Base-by-base conservation (phyloP, 495 filamentous ascomycete species). In the Hyaloscypha variabilis region DNA sequence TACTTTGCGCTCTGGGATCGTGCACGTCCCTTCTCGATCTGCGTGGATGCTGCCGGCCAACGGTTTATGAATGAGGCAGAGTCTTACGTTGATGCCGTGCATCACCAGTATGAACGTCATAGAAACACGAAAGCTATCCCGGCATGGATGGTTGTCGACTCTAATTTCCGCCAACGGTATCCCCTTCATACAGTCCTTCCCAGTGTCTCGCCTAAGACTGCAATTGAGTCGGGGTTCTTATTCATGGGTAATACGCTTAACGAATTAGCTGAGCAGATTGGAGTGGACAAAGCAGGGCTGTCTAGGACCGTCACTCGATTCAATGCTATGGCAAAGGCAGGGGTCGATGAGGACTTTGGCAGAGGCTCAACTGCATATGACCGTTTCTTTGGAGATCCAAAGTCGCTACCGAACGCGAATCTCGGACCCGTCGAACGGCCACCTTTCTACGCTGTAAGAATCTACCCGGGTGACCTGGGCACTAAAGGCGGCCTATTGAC, bases 181-280 rank as follows among this genome's bases (percentile, higher is more conserved):
- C 23, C 58, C 1, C 29, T 71, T 4, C 36, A 52, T 3, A 14
- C 6, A 4, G 28, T 63, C 46, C 26, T 65, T 21, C 67, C 71
- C 28, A 36, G 64, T 5, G 50, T 31, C 24, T 30, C 14, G 10
- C 67, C 66, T 2, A 19, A 62, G 8, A 8, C n/a, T 5, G 62
- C 8, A 3, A 3, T 68, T 2, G 17, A 49, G 8, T 46, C 34
- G 23, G 53, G 28, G 3, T 52, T 69, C 36, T 73, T 80, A 1
- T n/a, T 55, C 3, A 74, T 77, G 65, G 80, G 73, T 25, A 74
- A 75, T 36, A 78, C 72, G 30, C 55, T 83, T 23, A 62, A 71
- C 5, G 75, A 71, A 31, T 77, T 82, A 65, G 80, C 79, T 6
- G 71, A 76, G 11, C 78, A 75, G 64, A 74, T 81, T 14, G 56